These are phyloP conservation scores for Endotrypanum monterogeii DNA, from an alignment of 208 protist species.

Conservation along the genomic window DNA sequence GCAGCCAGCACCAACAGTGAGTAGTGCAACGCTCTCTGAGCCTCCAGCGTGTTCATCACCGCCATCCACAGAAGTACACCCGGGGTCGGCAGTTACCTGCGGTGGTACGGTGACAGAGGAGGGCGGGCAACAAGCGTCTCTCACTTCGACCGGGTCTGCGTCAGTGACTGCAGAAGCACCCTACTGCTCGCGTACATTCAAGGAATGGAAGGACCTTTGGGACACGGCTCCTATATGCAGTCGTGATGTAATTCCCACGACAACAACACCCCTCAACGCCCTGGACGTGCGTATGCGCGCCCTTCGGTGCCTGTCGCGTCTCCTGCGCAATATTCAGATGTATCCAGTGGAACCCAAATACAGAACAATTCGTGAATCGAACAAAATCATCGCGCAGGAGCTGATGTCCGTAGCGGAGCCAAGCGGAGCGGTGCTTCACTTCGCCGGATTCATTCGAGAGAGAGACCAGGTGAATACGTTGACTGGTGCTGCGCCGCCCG, in stretches of 20 bases:
- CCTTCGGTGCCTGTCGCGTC: constrained; percentile 41
- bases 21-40: background rate
- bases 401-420: constrained; percentile 53
- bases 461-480: background rate
- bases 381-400: constrained; percentile 38
- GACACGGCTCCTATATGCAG: background rate
- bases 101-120: background rate
- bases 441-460: constrained; percentile 44
- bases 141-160: too few relatives aligned
- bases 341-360: constrained; percentile 54
- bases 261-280: background rate
- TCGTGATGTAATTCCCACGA: background rate
- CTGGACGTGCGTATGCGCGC: constrained; percentile 31
- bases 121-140: background rate
- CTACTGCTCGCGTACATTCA: background rate
- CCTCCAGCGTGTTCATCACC: background rate
- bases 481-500: background rate
- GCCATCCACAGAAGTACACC: background rate
- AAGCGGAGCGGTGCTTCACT: constrained; percentile 36
- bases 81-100: background rate
- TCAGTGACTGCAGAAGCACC: background rate
- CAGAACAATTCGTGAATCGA: constrained; percentile 47
- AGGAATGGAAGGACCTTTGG: constrained; percentile 26
- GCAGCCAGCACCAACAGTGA: background rate
- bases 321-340: constrained; percentile 50